Evolutionary conservation across 139 green algal genomes (phyloP).

Genomic region (Raphidocelis subcapitata): DNA sequence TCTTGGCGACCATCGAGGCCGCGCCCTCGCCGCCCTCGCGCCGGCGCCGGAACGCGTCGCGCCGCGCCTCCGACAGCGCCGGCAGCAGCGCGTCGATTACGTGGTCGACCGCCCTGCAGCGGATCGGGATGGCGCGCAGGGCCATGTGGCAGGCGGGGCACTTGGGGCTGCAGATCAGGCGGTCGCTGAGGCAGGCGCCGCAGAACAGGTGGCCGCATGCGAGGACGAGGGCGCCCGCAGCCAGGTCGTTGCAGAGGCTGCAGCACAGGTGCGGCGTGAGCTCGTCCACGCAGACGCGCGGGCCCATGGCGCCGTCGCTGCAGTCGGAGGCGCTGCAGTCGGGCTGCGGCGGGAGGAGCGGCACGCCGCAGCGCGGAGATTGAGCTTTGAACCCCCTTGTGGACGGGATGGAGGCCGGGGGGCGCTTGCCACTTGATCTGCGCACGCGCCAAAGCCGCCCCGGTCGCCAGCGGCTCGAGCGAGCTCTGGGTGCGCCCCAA

Average conservation of each 20-base stretch:
- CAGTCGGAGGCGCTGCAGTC: no score
- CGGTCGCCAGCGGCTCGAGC: no score
- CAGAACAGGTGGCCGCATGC: constrained; percentile 46
- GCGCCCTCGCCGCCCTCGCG: constrained; percentile 32
- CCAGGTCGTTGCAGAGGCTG: constrained; percentile 26
- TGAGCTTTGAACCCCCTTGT: no score
- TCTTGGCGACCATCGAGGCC: constrained; percentile 21
- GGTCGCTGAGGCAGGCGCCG: constrained; percentile 39
- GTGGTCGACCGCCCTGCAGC: constrained; percentile 37
- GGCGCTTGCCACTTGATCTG: no score
- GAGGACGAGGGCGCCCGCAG: constrained; percentile 34
- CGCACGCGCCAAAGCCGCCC: no score
- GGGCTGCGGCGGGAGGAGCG: no score
- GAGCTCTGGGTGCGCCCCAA: no score
- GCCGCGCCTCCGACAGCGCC: constrained; percentile 3
- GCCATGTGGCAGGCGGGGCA: constrained; percentile 47
- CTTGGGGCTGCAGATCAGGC: constrained; percentile 21
- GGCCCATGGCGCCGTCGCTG: not conserved
- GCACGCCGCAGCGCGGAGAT: no score
- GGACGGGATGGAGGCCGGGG: no score
- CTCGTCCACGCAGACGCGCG: constrained; percentile 8
- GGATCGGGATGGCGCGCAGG: constrained; percentile 40
- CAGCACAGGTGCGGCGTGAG: constrained; percentile 23
- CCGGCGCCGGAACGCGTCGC: constrained; percentile 27
- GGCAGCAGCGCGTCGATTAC: constrained; percentile 21